Conservation (phyloP, 257 asterid species). For the Plantago major region DNA sequence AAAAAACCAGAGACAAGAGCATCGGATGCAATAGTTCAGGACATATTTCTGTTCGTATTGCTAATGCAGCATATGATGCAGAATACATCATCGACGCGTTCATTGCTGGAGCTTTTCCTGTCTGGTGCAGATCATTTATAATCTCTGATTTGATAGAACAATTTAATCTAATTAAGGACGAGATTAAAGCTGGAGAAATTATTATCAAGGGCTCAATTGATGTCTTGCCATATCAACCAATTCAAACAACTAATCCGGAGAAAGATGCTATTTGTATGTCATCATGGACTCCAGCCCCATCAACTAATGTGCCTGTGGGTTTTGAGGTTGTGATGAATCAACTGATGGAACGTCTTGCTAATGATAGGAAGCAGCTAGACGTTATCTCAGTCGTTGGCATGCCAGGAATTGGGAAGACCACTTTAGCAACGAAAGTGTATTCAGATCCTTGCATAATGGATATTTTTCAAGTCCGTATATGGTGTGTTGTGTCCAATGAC, state of each 20-base stretch:
- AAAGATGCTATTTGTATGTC: neutral
- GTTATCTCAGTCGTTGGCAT: constrained; percentile 24
- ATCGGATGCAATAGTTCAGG: too few species aligned
- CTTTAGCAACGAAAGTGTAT: constrained; percentile 12
- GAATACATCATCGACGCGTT: neutral
- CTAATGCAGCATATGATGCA: too few species aligned
- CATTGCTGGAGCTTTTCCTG: neutral
- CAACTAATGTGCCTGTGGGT: constrained; percentile 17
- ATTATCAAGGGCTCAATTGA: neutral
- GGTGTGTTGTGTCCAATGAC: constrained; percentile 19
- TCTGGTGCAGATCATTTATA: neutral
- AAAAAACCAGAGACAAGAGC: too few species aligned
- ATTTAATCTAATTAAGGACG: neutral
- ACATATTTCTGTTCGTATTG: too few species aligned
- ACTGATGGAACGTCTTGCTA: constrained; percentile 14
- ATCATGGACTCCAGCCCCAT: neutral
- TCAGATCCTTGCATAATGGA: neutral
- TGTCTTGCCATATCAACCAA: neutral
- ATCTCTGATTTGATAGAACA: neutral
- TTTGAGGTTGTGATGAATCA: constrained; percentile 18
- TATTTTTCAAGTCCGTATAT: constrained; percentile 14
- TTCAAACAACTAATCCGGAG: neutral
- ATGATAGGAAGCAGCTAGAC: neutral
- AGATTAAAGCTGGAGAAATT: neutral
- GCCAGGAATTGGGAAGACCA: constrained; percentile 27